Conservation (phyloP, 2,329 filamentous ascomycete species). For the Aspergillus sp. region DNA sequence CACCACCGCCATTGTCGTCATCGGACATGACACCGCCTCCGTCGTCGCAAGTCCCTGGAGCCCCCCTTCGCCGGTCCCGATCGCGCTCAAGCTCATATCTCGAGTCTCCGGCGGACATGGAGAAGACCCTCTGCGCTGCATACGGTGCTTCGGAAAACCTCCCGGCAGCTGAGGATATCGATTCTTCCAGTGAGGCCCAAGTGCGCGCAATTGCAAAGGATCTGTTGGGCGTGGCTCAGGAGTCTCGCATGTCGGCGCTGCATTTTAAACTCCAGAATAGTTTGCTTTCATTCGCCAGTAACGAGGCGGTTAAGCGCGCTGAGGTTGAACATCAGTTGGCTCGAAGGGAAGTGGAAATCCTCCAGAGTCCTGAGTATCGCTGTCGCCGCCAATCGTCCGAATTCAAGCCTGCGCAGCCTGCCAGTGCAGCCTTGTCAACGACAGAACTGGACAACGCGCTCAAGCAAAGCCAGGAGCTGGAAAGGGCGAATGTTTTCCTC, state of each 20-base stretch:
- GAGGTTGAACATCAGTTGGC: constrained; percentile 87
- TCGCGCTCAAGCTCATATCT: constrained; percentile 27
- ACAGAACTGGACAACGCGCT: constrained; percentile 52
- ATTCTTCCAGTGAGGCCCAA: constrained; percentile 42
- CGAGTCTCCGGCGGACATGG: constrained; percentile 41
- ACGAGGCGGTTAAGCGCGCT: constrained; percentile 75
- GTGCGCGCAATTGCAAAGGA: constrained; percentile 47
- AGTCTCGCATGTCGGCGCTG: constrained; percentile 71
- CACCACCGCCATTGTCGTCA: constrained; percentile 40
- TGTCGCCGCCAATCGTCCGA: constrained; percentile 50
- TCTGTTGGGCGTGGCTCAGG: constrained; percentile 47
- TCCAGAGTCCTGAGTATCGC: constrained; percentile 64
- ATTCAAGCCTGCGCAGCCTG: constrained; percentile 32
- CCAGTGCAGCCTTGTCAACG: no score
- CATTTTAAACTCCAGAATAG: constrained; percentile 88
- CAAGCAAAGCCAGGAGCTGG: constrained; percentile 54
- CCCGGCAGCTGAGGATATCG: constrained; percentile 44
- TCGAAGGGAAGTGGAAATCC: constrained; percentile 75
- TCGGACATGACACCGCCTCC: constrained; percentile 53
- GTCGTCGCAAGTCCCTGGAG: constrained; percentile 47
- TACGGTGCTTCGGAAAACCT: constrained; percentile 36
- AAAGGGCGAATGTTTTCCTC: constrained; percentile 56
- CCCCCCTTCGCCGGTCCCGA: constrained; percentile 34
- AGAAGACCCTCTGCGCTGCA: constrained; percentile 32
- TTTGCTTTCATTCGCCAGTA: constrained; percentile 71